These are phyloP conservation scores for Colletotrichum echinochloae DNA, from an alignment of 2,329 filamentous ascomycete genomes.

Conservation along the genomic window DNA sequence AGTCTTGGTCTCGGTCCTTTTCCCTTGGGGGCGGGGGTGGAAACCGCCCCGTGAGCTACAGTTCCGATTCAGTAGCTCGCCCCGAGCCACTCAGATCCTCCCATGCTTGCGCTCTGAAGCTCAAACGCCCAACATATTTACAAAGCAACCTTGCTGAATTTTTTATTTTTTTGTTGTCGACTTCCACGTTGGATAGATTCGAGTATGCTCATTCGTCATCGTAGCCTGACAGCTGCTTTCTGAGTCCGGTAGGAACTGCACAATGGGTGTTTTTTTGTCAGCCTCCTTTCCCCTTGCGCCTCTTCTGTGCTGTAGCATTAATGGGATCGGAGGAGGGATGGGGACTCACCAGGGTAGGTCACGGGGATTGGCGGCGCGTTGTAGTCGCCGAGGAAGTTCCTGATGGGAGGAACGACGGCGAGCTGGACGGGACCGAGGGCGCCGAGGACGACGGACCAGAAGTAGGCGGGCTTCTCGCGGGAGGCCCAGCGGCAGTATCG, in stretches of 20 bases:
- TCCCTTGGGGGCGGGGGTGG: no score
- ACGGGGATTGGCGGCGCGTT: conserved; percentile 80
- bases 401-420: conserved; percentile 78
- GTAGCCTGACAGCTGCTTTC: conserved; percentile 71
- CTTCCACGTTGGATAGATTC: neutral
- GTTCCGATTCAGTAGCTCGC: conserved; percentile 13
- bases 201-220: conserved; percentile 61
- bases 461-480: conserved; percentile 89
- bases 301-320: neutral
- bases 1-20: conserved; percentile 7
- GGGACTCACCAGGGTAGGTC: conserved; percentile 90
- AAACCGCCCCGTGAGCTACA: conserved; percentile 2
- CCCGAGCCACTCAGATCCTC: conserved; percentile 11
- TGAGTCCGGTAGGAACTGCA: conserved; percentile 68
- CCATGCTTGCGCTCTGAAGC: conserved; percentile 32
- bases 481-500: conserved; percentile 90
- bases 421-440: conserved; percentile 77
- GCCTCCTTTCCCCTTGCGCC: neutral
- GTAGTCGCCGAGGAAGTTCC: conserved; percentile 79
- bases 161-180: neutral
- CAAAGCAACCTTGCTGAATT: conserved; percentile 26
- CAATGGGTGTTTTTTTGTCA: conserved; percentile 25
- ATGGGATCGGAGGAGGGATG: no score
- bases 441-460: conserved; percentile 86
- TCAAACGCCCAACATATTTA: conserved; percentile 45